Conservation (phyloP, 805 yeast genomes). For the Lipomyces sp. region DNA sequence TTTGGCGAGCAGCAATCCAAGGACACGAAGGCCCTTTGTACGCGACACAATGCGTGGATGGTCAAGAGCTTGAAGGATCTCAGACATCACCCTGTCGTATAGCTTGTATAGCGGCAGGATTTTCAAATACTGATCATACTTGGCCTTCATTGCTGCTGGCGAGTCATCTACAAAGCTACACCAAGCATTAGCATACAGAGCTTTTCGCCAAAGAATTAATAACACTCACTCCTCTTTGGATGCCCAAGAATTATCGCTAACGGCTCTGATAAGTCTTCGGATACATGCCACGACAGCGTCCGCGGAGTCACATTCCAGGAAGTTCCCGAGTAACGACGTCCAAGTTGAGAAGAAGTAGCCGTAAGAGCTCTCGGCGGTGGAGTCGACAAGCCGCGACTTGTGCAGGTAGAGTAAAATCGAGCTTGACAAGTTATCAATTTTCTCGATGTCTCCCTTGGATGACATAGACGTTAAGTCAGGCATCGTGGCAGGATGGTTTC, state of each 20-base stretch:
- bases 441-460: slow-evolving; percentile 15
- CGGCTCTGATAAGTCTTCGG: slow-evolving; percentile 14
- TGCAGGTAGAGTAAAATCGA: slow-evolving; percentile 34
- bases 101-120: slow-evolving; percentile 34
- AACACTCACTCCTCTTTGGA: slow-evolving; percentile 24
- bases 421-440: neutral
- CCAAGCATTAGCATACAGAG: neutral
- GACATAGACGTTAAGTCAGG: slow-evolving; percentile 8
- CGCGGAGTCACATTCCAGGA: slow-evolving; percentile 12
- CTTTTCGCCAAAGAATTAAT: neutral
- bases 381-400: slow-evolving; percentile 18
- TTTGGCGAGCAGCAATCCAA: slow-evolving; percentile 59
- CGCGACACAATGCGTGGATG: slow-evolving; percentile 58
- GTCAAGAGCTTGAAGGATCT: slow-evolving; percentile 56
- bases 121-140: slow-evolving; percentile 29
- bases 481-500: neutral
- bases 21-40: slow-evolving; percentile 67
- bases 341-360: slow-evolving; percentile 25
- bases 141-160: slow-evolving; percentile 40
- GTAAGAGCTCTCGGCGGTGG: slow-evolving; percentile 27
- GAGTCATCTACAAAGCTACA: slow-evolving; percentile 26
- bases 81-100: slow-evolving; percentile 59
- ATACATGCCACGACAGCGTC: neutral
- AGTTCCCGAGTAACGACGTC: slow-evolving; percentile 15
- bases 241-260: slow-evolving; percentile 25